phyloP scores from a whole-genome alignment of 1,284 basidiomycete genomes.

The Ustilago esculenta region DNA sequence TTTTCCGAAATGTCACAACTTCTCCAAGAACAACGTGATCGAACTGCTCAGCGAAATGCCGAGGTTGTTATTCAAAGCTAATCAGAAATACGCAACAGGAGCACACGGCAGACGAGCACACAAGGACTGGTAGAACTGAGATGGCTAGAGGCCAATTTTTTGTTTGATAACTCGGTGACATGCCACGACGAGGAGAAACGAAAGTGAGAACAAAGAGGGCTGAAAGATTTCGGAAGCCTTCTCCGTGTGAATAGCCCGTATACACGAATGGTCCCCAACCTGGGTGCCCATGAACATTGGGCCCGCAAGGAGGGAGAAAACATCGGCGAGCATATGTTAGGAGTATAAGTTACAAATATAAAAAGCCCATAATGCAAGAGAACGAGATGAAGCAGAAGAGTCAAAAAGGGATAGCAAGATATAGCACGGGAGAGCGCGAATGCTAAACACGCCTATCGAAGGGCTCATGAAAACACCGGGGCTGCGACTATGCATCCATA shows the following conservation, averaged over 20 bases:
- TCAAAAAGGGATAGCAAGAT: constrained; percentile 4
- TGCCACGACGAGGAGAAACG: not conserved
- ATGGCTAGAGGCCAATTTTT: constrained; percentile 27
- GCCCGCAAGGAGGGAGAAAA: constrained; percentile 32
- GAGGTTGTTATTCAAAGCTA: no score
- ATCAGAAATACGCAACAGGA: not conserved
- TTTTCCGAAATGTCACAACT: no score
- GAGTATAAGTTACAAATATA: constrained; percentile 8
- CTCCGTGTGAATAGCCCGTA: constrained; percentile 22
- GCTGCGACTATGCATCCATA: constrained; percentile 25
- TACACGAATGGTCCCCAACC: constrained; percentile 47
- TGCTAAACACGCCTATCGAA: constrained; percentile 8
- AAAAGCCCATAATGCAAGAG: constrained; percentile 38
- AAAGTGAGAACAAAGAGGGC: constrained; percentile 1
- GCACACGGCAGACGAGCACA: not conserved
- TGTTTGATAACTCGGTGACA: constrained; percentile 15
- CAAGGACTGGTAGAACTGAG: not conserved
- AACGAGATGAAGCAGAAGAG: constrained; percentile 18
- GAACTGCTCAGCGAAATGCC: no score
- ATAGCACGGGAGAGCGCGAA: constrained; percentile 10
- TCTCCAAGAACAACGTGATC: no score
- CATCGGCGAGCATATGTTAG: constrained; percentile 46
- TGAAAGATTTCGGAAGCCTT: constrained; percentile 18
- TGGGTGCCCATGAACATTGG: constrained; percentile 13
- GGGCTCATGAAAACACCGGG: constrained; percentile 10